Evolutionary conservation across 179 eudicot species (phyloP).

Genomic region (Spinacia oleracea): DNA sequence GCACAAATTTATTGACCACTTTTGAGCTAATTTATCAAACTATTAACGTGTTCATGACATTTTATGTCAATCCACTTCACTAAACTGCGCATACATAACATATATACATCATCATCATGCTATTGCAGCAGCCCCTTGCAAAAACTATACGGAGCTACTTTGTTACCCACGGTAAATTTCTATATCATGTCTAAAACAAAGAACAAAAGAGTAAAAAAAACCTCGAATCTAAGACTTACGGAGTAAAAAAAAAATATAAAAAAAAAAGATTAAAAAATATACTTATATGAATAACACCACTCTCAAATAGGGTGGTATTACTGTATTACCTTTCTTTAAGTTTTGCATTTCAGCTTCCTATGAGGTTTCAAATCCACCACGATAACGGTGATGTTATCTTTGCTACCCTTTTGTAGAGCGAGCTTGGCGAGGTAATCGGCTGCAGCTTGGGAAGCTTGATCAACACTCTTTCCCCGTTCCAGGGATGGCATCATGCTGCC

Average conservation of each 20-base stretch:
- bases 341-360: conserved; percentile 15
- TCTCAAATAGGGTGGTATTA: neutral
- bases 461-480: conserved; percentile 47
- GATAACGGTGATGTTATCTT: conserved; percentile 65
- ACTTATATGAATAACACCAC: neutral
- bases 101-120: conserved; percentile 13
- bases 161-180: conserved; percentile 10
- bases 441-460: conserved; percentile 71
- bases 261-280: neutral
- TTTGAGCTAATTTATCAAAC: neutral
- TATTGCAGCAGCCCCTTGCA: conserved; percentile 2
- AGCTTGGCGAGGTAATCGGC: conserved; percentile 61
- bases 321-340: too few relatives aligned
- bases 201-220: neutral
- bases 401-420: conserved; percentile 69
- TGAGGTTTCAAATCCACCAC: conserved; percentile 58
- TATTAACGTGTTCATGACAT: neutral
- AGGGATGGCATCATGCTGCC: too few relatives aligned
- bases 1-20: neutral
- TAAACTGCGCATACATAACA: neutral
- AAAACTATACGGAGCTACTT: neutral
- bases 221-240: neutral
- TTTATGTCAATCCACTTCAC: conserved; percentile 8
- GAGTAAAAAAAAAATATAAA: neutral
- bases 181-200: neutral